These are phyloP conservation scores for Globisporangium barbulae DNA, from an alignment of 352 stramenopile species.

Conservation along the genomic window DNA sequence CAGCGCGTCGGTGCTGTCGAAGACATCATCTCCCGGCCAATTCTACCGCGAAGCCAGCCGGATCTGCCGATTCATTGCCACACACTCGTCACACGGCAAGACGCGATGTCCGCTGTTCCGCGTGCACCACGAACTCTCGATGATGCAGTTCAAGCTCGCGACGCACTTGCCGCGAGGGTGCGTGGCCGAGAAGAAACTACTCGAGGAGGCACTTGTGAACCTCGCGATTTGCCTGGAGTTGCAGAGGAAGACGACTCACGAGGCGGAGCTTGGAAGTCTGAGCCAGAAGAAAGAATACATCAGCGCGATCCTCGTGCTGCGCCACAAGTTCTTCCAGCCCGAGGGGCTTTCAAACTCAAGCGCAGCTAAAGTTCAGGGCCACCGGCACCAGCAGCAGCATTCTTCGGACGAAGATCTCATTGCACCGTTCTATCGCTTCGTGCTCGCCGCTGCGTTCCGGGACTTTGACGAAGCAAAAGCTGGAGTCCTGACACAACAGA, in stretches of 20 bases:
- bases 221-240: conserved; percentile 21
- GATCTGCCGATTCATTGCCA: conserved; percentile 44
- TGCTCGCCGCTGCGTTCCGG: conserved; percentile 48
- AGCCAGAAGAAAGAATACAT: conserved; percentile 37
- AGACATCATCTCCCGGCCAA: conserved; percentile 33
- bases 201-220: conserved; percentile 40
- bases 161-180: conserved; percentile 48
- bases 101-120: conserved; percentile 20
- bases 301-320: conserved; percentile 32
- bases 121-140: conserved; percentile 34
- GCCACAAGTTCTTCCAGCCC: conserved; percentile 57
- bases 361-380: neutral
- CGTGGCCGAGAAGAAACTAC: conserved; percentile 44
- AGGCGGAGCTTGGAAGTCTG: neutral
- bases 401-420: conserved; percentile 28
- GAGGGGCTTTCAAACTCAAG: conserved; percentile 19
- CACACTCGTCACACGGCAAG: conserved; percentile 11
- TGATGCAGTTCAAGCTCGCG: conserved; percentile 55
- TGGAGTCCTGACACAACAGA: conserved; percentile 25
- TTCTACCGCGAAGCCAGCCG: conserved; percentile 63
- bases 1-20: conserved; percentile 27
- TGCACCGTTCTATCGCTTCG: conserved; percentile 63
- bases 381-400: conserved; percentile 9
- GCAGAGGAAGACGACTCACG: neutral
- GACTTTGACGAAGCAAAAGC: conserved; percentile 36